Evolutionary conservation across 2,329 filamentous ascomycete species (phyloP).

Genomic region (Dichotomopilus funicola): DNA sequence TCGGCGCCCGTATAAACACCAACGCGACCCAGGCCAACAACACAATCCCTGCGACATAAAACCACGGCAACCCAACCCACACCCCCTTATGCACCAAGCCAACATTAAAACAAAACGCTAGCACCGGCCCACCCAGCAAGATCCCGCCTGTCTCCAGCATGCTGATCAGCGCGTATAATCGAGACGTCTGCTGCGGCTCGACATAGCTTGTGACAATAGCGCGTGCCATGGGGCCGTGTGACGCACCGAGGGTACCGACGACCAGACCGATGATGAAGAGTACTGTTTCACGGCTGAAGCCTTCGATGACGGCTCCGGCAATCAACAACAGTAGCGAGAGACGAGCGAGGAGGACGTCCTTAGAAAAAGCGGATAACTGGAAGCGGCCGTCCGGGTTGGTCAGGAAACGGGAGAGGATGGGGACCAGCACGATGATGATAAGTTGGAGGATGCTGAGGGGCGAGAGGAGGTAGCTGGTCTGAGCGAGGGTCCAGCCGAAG

Average conservation of each 20-base stretch:
- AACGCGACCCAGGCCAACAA: constrained; percentile 8
- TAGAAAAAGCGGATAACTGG: constrained; percentile 16
- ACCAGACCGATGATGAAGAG: constrained; percentile 18
- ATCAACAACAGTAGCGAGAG: constrained; percentile 14
- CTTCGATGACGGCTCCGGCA: constrained; percentile 15
- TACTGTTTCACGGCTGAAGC: constrained; percentile 9
- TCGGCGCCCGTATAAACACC: constrained; percentile 11
- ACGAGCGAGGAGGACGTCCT: constrained; percentile 16
- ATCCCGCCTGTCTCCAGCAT: constrained; percentile 19
- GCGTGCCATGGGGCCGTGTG: constrained; percentile 12
- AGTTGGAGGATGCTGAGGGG: constrained; percentile 18
- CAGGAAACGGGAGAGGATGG: constrained; percentile 7
- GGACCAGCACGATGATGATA: constrained; percentile 14
- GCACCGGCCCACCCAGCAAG: constrained; percentile 16
- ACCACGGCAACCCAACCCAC: constrained; percentile 20
- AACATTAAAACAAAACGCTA: constrained; percentile 18
- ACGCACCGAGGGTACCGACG: constrained; percentile 15
- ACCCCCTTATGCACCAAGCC: constrained; percentile 14
- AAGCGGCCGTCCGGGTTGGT: constrained; percentile 15
- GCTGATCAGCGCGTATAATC: constrained; percentile 20
- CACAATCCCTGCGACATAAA: constrained; percentile 15
- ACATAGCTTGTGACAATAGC: constrained; percentile 18
- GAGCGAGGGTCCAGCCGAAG: constrained; percentile 21
- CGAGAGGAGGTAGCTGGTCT: constrained; percentile 19
- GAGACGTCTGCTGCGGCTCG: constrained; percentile 18